Conservation (phyloP, 768 basidiomycete genomes). For the Lactarius trivialis region DNA sequence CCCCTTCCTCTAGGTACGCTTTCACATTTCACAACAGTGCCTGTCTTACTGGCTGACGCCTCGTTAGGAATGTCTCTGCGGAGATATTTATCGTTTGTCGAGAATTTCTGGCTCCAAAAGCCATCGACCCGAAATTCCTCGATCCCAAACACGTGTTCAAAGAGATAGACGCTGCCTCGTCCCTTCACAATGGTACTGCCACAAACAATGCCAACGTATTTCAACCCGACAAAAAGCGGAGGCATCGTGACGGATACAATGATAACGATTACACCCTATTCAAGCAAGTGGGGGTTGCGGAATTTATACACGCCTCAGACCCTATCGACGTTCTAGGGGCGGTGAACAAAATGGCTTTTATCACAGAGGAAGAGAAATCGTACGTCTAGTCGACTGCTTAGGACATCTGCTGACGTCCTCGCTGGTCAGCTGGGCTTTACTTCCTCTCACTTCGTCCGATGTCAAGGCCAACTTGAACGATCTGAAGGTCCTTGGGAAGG, state of each 20-base stretch:
- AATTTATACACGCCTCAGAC: constrained; percentile 66
- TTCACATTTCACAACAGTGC: not conserved
- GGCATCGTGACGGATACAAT: constrained; percentile 89
- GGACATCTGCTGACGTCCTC: constrained; percentile 9
- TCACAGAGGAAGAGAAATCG: constrained; percentile 80
- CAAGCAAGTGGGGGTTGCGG: constrained; percentile 58
- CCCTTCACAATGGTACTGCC: constrained; percentile 47
- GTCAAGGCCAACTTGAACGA: constrained; percentile 81
- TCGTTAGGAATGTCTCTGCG: constrained; percentile 87
- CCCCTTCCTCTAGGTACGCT: constrained; percentile 86
- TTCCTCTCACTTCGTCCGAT: constrained; percentile 70
- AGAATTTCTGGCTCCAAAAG: constrained; percentile 88
- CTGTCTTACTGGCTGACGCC: not conserved
- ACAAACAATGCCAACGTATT: constrained; percentile 84
- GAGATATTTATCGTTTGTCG: constrained; percentile 99
- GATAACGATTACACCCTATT: constrained; percentile 92
- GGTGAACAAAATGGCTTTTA: constrained; percentile 71
- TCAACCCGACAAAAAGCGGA: constrained; percentile 92
- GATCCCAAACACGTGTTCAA: constrained; percentile 98
- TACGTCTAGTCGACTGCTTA: constrained; percentile 31
- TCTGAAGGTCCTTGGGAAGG: constrained; percentile 94
- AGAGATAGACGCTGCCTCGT: constrained; percentile 63
- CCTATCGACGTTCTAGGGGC: constrained; percentile 75
- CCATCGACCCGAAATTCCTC: constrained; percentile 96
- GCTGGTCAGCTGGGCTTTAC: constrained; percentile 57